Base-by-base conservation (phyloP, 2,329 filamentous ascomycete genomes). In the Pyrenophora teres region DNA sequence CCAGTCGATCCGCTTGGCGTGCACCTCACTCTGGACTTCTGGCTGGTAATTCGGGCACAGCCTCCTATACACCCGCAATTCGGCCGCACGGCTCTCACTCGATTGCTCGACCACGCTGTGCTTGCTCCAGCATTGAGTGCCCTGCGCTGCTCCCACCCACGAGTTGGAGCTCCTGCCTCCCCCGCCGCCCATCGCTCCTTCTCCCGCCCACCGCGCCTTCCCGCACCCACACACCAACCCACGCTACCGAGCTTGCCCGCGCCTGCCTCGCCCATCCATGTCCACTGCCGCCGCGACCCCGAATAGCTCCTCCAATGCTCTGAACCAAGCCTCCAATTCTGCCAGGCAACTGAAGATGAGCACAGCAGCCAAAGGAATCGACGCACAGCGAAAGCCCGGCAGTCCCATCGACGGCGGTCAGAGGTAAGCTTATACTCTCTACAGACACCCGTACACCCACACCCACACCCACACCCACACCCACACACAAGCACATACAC, bases 361-460 rank as follows among this genome's bases (percentile, higher is more conserved):
- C 67, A 71, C 77, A 54, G 74, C 71, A 60, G 76, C 74, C 54
- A 84, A 82, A 72, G 74, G 73, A 53, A 73, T 79, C 54, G 81
- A 83, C 69, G 74, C 73, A 55, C 74, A 76, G 68, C 80, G 82
- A 70, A 82, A 82, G 72, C 81, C 80, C 60, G 78, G 74, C 51
- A 83, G 80, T 68, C 81, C 82, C 55, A 75, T 79, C 39, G 81
- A 84, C 66, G 77, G 73, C 57, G 76, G 72, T 62, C 78, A 81
- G 69, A 81, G 80, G 82, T 84, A 78, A 73, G 80, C 59, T 53
- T 38, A 23, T 47, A 21, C 37, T 18, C 38, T 19, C 39, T 30
- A 35, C 36, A 33, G 38, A 25, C 25, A 12, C 2, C 12, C 27
- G 12, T 9, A 30, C 10, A 30, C 4, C 12, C 27, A 12, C 10